Percentiles rank a stretch among this genome's conserved stretches.
These are phyloP conservation scores for Fusarium nelsonii DNA, from an alignment of 2,329 filamentous ascomycete genomes.

Conservation along the genomic window DNA sequence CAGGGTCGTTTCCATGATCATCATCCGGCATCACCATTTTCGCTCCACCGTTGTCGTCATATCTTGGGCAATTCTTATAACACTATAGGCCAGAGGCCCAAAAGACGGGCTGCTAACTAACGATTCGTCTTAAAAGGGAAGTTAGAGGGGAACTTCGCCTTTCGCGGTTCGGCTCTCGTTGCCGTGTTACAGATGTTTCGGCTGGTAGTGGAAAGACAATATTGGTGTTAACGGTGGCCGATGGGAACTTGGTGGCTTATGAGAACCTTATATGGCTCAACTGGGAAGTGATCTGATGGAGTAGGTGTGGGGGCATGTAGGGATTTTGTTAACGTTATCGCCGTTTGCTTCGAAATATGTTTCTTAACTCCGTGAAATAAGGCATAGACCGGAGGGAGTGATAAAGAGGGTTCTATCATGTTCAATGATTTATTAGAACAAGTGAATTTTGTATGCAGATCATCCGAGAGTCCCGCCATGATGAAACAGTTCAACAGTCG, in stretches of 20 bases:
- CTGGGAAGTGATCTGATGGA: background rate
- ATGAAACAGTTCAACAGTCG: background rate
- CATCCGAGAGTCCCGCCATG: background rate
- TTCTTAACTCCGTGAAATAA: background rate
- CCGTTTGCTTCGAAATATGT: background rate
- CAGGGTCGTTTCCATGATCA: slow-evolving; percentile 28
- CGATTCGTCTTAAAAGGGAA: background rate
- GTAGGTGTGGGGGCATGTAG: background rate
- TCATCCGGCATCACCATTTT: slow-evolving; percentile 17
- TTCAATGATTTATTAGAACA: background rate
- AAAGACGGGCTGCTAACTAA: background rate
- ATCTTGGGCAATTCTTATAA: slow-evolving; percentile 9
- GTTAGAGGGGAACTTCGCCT: slow-evolving; percentile 8
- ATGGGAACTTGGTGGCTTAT: background rate
- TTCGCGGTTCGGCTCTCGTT: slow-evolving; percentile 22
- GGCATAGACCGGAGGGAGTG: background rate
- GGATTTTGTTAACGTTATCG: background rate
- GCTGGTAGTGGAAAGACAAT: background rate
- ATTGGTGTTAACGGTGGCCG: background rate
- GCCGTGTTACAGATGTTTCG: slow-evolving; percentile 26
- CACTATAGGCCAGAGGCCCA: slow-evolving; percentile 11
- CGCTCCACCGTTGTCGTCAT: slow-evolving; percentile 30
- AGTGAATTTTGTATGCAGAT: background rate
- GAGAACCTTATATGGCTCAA: background rate
- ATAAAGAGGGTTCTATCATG: background rate